These are phyloP conservation scores for Boletus pseudopeckii DNA, from an alignment of 768 basidiomycete species.

Conservation along the genomic window DNA sequence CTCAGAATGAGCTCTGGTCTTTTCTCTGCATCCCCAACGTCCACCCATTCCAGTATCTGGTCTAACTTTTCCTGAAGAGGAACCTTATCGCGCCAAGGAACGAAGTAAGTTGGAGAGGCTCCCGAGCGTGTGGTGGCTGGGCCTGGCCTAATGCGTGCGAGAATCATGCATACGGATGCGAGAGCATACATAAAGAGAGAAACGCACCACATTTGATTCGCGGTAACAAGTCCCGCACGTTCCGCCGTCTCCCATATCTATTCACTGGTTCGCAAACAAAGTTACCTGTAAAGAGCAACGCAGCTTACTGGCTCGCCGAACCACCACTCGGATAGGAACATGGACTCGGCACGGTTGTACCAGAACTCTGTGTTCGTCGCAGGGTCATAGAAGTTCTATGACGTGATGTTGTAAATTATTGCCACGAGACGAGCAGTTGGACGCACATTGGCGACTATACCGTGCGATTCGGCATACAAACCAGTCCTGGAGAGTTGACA, in stretches of 20 bases:
- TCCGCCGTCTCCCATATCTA: constrained; percentile 91
- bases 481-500: constrained; percentile 65
- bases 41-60: constrained; percentile 79
- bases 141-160: constrained; percentile 59
- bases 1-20: constrained; percentile 79
- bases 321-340: constrained; percentile 80
- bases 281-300: background rate
- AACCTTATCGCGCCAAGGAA: constrained; percentile 67
- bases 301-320: constrained; percentile 80
- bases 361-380: constrained; percentile 57
- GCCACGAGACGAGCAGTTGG: background rate
- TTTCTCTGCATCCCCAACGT: constrained; percentile 57
- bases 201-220: constrained; percentile 89
- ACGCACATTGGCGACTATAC: constrained; percentile 83
- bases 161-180: background rate
- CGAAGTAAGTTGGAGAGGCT: constrained; percentile 64
- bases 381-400: constrained; percentile 87
- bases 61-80: constrained; percentile 67
- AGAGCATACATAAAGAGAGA: background rate
- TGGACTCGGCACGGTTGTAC: constrained; percentile 60
- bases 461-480: constrained; percentile 84
- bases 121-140: constrained; percentile 70
- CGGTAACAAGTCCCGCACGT: constrained; percentile 68
- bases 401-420: background rate
- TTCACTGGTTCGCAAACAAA: background rate